These are phyloP conservation scores for Trametes sp. DNA, from an alignment of 1,284 basidiomycete genomes.

Conservation along the genomic window DNA sequence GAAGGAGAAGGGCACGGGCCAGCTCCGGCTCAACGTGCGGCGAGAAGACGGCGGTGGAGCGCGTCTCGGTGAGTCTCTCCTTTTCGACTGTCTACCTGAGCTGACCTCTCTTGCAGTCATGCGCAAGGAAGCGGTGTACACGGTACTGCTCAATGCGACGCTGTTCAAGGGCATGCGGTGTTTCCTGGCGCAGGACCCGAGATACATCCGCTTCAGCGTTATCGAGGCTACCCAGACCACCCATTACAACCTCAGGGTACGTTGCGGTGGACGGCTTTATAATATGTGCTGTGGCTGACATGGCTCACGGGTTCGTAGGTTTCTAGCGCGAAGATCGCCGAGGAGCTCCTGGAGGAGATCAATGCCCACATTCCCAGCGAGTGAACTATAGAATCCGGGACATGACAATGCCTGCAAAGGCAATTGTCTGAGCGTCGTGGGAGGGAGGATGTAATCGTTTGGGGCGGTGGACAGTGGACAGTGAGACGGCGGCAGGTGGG, in stretches of 20 bases:
- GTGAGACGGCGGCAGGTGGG: neutral
- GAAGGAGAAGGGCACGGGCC: conserved; percentile 91
- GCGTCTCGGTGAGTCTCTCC: conserved; percentile 66
- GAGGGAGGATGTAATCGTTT: neutral
- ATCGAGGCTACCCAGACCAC: conserved; percentile 71
- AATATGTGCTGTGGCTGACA: neutral
- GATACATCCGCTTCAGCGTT: conserved; percentile 81
- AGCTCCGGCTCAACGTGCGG: conserved; percentile 83
- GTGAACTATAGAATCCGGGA: conserved; percentile 9
- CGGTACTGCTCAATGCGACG: conserved; percentile 85
- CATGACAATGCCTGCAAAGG: too few species aligned
- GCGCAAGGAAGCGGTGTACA: conserved; percentile 92
- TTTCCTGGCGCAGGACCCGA: conserved; percentile 78
- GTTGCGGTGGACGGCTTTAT: conserved; percentile 37
- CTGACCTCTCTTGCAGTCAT: conserved; percentile 69
- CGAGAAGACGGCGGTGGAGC: conserved; percentile 72
- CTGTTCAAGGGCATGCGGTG: conserved; percentile 90
- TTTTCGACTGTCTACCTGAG: neutral
- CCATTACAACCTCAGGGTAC: conserved; percentile 82
- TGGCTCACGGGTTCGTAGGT: conserved; percentile 33
- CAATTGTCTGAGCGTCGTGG: too few species aligned
- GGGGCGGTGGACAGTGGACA: neutral
- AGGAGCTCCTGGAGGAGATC: conserved; percentile 46
- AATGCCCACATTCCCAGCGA: conserved; percentile 44
- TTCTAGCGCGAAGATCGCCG: conserved; percentile 44